Evolutionary conservation across 2,329 filamentous ascomycete species (phyloP).

Genomic region (Claviceps humidiphila): DNA sequence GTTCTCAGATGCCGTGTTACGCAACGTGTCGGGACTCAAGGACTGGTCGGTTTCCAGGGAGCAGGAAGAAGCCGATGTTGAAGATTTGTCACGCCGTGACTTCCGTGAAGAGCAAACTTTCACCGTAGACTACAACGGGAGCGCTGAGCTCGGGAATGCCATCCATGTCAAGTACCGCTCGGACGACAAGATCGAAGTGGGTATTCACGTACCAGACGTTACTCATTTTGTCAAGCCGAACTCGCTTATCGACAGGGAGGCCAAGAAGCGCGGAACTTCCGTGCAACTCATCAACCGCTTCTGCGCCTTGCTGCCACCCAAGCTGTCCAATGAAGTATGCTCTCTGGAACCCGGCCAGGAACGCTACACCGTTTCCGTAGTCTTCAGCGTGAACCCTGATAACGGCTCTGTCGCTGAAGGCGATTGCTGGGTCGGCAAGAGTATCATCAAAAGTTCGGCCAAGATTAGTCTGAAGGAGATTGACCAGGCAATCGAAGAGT

Average conservation of each 20-base stretch:
- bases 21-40: conserved; percentile 71
- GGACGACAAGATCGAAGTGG: conserved; percentile 83
- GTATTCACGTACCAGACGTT: conserved; percentile 88
- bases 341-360: conserved; percentile 79
- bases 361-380: conserved; percentile 78
- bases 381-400: conserved; percentile 77
- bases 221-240: conserved; percentile 95
- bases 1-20: conserved; percentile 90
- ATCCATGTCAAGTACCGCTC: conserved; percentile 76
- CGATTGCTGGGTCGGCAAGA: conserved; percentile 87
- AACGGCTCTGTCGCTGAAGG: conserved; percentile 70
- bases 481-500: conserved; percentile 62
- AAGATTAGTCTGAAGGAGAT: conserved; percentile 79
- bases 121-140: conserved; percentile 82
- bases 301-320: conserved; percentile 77
- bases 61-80: conserved; percentile 43
- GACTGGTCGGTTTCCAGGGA: conserved; percentile 84
- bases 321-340: conserved; percentile 76
- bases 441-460: conserved; percentile 81
- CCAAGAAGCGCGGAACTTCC: conserved; percentile 92
- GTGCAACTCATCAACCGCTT: conserved; percentile 86
- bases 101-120: conserved; percentile 82
- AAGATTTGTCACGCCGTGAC: conserved; percentile 65
- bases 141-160: conserved; percentile 80
- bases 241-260: conserved; percentile 90